Percentiles rank a stretch among this genome's conserved stretches.
Evolutionary conservation across 495 filamentous ascomycete species (phyloP).

Genomic region (Trichocladium antarcticum): DNA sequence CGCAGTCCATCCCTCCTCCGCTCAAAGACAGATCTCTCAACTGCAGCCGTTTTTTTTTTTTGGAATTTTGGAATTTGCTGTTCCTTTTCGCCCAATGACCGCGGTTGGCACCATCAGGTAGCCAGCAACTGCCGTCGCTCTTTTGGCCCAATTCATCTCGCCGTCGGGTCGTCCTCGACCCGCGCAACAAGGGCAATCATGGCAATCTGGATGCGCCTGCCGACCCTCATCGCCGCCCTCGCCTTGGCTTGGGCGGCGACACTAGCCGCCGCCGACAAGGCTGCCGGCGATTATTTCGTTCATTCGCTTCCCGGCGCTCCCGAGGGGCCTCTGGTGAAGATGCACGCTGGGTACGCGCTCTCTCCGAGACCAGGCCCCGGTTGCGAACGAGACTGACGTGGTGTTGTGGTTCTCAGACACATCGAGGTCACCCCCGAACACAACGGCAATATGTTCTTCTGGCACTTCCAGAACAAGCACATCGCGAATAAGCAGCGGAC

Average conservation of each 20-base stretch:
- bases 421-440: conserved; percentile 73
- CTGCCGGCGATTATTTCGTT: conserved; percentile 83
- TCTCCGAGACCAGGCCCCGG: neutral
- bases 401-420: conserved; percentile 49
- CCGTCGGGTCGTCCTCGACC: neutral
- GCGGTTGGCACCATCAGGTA: conserved; percentile 11
- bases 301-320: conserved; percentile 75
- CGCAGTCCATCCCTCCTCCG: neutral
- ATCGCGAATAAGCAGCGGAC: conserved; percentile 88
- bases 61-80: neutral
- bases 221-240: conserved; percentile 25
- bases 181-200: conserved; percentile 15
- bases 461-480: conserved; percentile 91
- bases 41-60: too few species aligned
- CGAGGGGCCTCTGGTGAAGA: conserved; percentile 70
- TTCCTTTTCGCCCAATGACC: conserved; percentile 2
- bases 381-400: conserved; percentile 13
- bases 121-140: conserved; percentile 6
- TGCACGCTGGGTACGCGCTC: conserved; percentile 84
- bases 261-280: conserved; percentile 28
- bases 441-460: conserved; percentile 95
- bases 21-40: neutral
- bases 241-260: conserved; percentile 26
- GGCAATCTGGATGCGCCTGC: conserved; percentile 29
- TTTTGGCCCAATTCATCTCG: neutral